Conservation (phyloP, 2,329 filamentous ascomycete genomes). For the Parafenestella ontariensis region DNA sequence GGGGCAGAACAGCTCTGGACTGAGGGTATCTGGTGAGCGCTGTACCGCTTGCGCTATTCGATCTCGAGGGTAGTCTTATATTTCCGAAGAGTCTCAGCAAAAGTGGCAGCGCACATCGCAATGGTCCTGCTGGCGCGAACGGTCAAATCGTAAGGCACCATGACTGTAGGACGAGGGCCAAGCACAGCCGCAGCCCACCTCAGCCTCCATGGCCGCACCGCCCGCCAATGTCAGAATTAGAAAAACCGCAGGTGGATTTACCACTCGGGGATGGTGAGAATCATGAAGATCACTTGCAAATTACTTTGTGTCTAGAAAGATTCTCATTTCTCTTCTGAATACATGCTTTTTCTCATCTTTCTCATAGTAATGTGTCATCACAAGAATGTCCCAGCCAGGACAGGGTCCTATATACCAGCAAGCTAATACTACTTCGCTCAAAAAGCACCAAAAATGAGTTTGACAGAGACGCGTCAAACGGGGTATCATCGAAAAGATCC, state of each 20-base stretch:
- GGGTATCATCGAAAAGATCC: slow-evolving; percentile 34
- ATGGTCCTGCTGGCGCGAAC: slow-evolving; percentile 29
- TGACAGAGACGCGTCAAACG: slow-evolving; percentile 20
- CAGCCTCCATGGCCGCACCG: slow-evolving; percentile 28
- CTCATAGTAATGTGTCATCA: slow-evolving; percentile 1
- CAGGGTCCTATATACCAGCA: slow-evolving; percentile 10
- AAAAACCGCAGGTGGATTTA: background rate
- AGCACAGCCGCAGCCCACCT: slow-evolving; percentile 34
- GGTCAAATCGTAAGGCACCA: slow-evolving; percentile 32
- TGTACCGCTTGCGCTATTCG: slow-evolving; percentile 22
- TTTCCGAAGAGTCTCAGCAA: slow-evolving; percentile 34
- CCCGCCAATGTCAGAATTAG: slow-evolving; percentile 9
- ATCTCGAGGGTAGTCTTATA: slow-evolving; percentile 43
- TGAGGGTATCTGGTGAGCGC: slow-evolving; percentile 5
- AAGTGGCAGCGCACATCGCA: slow-evolving; percentile 27
- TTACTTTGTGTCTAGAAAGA: background rate
- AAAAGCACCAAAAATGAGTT: slow-evolving; percentile 11
- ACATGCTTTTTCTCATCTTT: slow-evolving; percentile 22
- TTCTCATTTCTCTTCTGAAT: slow-evolving; percentile 16
- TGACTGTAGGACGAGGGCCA: slow-evolving; percentile 26
- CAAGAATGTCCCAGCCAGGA: background rate
- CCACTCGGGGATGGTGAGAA: background rate
- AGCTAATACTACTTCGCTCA: slow-evolving; percentile 3
- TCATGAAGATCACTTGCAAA: background rate
- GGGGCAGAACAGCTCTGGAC: slow-evolving; percentile 6